Conservation (phyloP, 2,329 filamentous ascomycete genomes). For the Sclerotiophoma versabilis region DNA sequence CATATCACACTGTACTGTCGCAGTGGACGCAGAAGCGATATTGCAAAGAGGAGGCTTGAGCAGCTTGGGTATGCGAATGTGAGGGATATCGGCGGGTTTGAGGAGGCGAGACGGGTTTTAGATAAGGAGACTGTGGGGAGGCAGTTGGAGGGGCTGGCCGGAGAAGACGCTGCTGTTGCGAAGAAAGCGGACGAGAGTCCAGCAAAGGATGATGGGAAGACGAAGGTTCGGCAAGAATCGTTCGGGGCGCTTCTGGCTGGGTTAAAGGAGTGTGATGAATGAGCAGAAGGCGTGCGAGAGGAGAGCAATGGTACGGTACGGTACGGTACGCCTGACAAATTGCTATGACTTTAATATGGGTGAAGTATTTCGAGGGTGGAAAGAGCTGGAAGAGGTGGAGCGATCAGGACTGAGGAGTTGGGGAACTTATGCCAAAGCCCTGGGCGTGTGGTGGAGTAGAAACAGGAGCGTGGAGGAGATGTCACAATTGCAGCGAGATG, state of each 20-base stretch:
- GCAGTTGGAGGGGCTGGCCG: slow-evolving; percentile 19
- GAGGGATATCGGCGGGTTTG: slow-evolving; percentile 47
- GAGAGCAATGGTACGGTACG: too few relatives aligned
- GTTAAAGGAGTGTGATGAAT: slow-evolving; percentile 27
- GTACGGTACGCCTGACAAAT: too few relatives aligned
- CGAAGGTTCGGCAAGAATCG: slow-evolving; percentile 20
- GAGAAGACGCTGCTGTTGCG: not conserved
- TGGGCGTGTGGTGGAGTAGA: too few relatives aligned
- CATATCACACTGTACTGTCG: slow-evolving; percentile 50
- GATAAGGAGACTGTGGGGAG: slow-evolving; percentile 35
- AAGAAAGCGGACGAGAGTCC: not conserved
- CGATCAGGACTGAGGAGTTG: too few relatives aligned
- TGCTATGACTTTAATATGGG: too few relatives aligned
- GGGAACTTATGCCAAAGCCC: too few relatives aligned
- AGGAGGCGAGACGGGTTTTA: slow-evolving; percentile 40
- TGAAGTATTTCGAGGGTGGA: too few relatives aligned
- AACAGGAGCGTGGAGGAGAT: too few relatives aligned
- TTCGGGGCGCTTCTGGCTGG: slow-evolving; percentile 37
- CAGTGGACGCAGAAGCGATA: slow-evolving; percentile 42
- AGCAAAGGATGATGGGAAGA: not conserved
- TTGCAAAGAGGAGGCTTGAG: slow-evolving; percentile 41
- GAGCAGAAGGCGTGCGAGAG: too few relatives aligned
- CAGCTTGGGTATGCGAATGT: slow-evolving; percentile 40
- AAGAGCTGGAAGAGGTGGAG: not conserved
- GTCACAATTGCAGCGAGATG: not conserved